Evolutionary conservation across 352 stramenopile species (phyloP), one percentile per base, ranked within the genome.

Genomic region (Phytophthora tentaculata): DNA sequence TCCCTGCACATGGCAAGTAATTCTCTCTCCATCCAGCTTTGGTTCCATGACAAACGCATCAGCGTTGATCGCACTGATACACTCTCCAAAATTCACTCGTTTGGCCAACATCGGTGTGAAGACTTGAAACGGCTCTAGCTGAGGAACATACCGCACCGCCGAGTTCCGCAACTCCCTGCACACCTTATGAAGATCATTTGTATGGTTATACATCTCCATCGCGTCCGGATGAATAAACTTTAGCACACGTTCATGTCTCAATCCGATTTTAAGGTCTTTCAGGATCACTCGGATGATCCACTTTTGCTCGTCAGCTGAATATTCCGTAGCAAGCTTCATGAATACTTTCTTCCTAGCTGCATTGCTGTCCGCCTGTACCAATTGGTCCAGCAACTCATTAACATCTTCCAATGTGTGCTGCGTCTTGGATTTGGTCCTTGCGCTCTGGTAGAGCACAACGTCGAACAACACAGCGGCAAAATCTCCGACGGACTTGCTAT

Each of bases 31-130:
- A 62, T 96, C 88, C 35, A 96, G 66, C 51, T 96, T 96, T 0
- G 88, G 86, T 50, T 96, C 88, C 74, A 96, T 90, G 5, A 89
- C 83, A 69, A 96, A 96, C 12, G 64, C 69, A 48, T 95, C 77
- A 0, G 74, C 65, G 45, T 89, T 79, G 56, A 96, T 93, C 29
- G 73, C 80, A 23, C 63, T 83, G 24, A 84, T 95, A 60, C 85
- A 94, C 58, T 92, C 80, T 44, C 87, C 85, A 87, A 95, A 96
- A 39, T 92, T 74, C 20, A 95, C 84, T 56, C 84, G 80, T 72
- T 96, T 96, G 12, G 88, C 84, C 4, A 96, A 74, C 87, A 96
- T 96, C 20, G 88, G 87, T 23, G 84, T 92, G 52, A 95, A 96
- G 14, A 94, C 81, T 71, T 94, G 88, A 48, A 95, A 94, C 0